A percentile compares a stretch with the other conserved stretches of the same genome.
These are phyloP conservation scores for Phytophthora fragariaefolia DNA, from an alignment of 352 stramenopile genomes.

Conservation along the genomic window DNA sequence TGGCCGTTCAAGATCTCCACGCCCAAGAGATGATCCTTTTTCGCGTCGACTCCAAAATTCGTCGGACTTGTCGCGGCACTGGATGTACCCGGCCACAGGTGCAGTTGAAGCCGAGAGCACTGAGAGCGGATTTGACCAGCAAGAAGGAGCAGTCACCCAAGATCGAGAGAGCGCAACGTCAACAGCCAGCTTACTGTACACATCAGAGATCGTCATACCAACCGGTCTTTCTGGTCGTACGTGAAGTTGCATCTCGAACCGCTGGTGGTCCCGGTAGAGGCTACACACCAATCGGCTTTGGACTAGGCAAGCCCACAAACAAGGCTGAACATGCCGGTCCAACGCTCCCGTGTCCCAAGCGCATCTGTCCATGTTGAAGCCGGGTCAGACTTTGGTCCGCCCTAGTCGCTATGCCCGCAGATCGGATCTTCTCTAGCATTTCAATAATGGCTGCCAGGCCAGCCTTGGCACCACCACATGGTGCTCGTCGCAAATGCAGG, in stretches of 20 bases:
- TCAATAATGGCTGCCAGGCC: conserved; percentile 30
- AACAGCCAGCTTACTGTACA: too few species aligned
- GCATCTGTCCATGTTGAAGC: conserved; percentile 30
- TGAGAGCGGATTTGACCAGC: conserved; percentile 8
- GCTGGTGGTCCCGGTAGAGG: too few species aligned
- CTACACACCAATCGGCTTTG: too few species aligned
- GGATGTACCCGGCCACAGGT: conserved; percentile 20
- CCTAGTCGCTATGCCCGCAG: background rate
- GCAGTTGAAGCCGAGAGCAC: conserved; percentile 15
- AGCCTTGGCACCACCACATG: conserved; percentile 18
- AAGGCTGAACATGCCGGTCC: conserved; percentile 12
- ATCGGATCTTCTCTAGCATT: conserved; percentile 20
- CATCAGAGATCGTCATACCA: too few species aligned
- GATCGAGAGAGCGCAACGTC: too few species aligned
- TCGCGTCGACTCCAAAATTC: conserved; percentile 33
- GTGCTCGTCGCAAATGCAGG: conserved; percentile 21
- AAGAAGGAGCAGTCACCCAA: background rate
- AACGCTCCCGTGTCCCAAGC: conserved; percentile 33
- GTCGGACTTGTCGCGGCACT: conserved; percentile 24
- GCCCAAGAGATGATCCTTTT: conserved; percentile 18
- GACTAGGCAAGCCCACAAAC: too few species aligned
- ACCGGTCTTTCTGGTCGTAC: too few species aligned
- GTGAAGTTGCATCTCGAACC: too few species aligned
- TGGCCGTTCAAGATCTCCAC: conserved; percentile 16
- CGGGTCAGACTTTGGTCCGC: conserved; percentile 1